phyloP scores from a whole-genome alignment of 805 yeast genomes.

The Yamadazyma takamatsuzukensis region DNA sequence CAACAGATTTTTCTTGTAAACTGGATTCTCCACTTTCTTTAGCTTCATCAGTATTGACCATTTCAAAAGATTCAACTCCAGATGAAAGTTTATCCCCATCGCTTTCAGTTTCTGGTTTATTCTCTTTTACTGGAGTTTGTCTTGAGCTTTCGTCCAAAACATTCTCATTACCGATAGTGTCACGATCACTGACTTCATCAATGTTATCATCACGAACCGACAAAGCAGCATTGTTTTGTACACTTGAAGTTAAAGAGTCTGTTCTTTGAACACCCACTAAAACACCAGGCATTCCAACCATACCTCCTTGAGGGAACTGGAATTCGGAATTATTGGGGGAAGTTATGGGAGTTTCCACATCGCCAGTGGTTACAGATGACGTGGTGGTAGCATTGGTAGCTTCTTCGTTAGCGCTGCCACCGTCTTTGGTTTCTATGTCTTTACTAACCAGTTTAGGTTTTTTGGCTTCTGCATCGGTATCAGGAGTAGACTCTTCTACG shows the following conservation, averaged over 20 bases:
- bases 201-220: slow-evolving; percentile 76
- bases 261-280: slow-evolving; percentile 55
- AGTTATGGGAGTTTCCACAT: slow-evolving; percentile 45
- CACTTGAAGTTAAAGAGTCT: slow-evolving; percentile 83
- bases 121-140: slow-evolving; percentile 15
- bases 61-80: slow-evolving; percentile 51
- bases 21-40: slow-evolving; percentile 15
- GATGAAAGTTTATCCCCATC: slow-evolving; percentile 41
- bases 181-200: slow-evolving; percentile 42
- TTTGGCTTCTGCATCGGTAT: slow-evolving; percentile 7
- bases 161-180: slow-evolving; percentile 31
- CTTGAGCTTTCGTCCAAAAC: slow-evolving; percentile 10
- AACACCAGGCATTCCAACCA: slow-evolving; percentile 42
- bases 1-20: background rate
- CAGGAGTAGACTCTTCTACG: slow-evolving; percentile 1
- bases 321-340: slow-evolving; percentile 48
- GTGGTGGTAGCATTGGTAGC: slow-evolving; percentile 27
- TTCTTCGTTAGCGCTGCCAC: background rate
- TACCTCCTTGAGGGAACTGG: slow-evolving; percentile 41
- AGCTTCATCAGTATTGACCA: slow-evolving; percentile 51
- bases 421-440: background rate
- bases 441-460: slow-evolving; percentile 25
- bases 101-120: slow-evolving; percentile 15
- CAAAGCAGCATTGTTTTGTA: slow-evolving; percentile 86
- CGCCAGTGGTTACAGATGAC: slow-evolving; percentile 31